These are phyloP conservation scores for Cetraspora pellucida DNA, from an alignment of 192 early-diverging fungal genomes.

Conservation along the genomic window DNA sequence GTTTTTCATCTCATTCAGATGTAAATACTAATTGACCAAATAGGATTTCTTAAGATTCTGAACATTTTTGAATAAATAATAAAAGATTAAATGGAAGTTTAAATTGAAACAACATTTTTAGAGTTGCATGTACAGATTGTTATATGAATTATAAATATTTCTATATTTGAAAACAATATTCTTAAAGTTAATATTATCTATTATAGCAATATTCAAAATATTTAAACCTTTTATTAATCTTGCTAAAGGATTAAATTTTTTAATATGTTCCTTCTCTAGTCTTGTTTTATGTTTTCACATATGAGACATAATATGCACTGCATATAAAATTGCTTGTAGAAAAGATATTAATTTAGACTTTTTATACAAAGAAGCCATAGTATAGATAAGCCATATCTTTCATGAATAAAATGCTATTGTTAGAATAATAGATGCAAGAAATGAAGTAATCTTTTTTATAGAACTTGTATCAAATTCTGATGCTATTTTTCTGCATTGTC, in stretches of 20 bases:
- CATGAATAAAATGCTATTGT: neutral
- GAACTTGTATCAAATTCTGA: neutral
- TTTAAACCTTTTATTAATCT: neutral
- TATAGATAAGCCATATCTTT: neutral
- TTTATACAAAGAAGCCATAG: neutral
- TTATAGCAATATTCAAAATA: constrained; percentile 10
- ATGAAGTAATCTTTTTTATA: neutral
- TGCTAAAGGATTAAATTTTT: neutral
- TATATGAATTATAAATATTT: constrained; percentile 20
- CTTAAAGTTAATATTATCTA: constrained; percentile 23
- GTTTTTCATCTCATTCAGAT: neutral
- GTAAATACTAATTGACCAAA: neutral
- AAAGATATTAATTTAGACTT: neutral
- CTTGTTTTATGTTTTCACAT: neutral
- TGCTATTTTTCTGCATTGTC: neutral
- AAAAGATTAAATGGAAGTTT: neutral
- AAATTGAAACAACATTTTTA: constrained; percentile 6
- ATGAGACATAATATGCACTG: neutral
- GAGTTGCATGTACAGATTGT: neutral
- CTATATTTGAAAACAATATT: neutral
- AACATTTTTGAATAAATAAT: neutral
- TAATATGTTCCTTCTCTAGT: neutral
- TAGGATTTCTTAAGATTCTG: neutral
- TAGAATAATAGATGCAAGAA: constrained; percentile 9
- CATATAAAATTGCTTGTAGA: neutral